Conservation (phyloP, 208 protist species). For the Trypanosoma melophagium region DNA sequence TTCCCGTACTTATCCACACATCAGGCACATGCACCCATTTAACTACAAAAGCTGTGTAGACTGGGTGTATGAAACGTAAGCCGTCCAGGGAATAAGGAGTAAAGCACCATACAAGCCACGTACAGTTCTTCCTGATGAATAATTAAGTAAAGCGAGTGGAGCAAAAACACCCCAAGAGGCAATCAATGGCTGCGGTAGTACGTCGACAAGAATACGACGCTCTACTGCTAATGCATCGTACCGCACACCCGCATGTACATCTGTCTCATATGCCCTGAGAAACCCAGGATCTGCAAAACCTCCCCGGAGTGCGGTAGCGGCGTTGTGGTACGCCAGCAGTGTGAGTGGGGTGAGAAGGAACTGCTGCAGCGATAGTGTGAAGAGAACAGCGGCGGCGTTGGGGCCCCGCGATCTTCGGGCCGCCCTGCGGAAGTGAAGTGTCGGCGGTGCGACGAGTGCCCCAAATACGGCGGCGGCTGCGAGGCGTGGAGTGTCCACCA, state of each 20-base stretch:
- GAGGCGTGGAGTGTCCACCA: slow-evolving; percentile 62
- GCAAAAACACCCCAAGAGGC: slow-evolving; percentile 69
- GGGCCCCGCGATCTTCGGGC: slow-evolving; percentile 15
- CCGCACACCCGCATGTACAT: slow-evolving; percentile 31
- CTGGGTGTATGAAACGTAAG: slow-evolving; percentile 51
- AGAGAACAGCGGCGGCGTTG: slow-evolving; percentile 30
- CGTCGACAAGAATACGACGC: slow-evolving; percentile 48
- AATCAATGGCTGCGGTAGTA: slow-evolving; percentile 68
- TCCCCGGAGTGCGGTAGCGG: slow-evolving; percentile 54
- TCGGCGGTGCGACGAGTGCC: not conserved
- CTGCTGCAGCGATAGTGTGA: slow-evolving; percentile 55
- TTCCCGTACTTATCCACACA: not conserved
- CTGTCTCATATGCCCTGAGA: slow-evolving; percentile 28
- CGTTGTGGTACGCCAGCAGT: slow-evolving; percentile 68
- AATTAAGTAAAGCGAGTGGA: slow-evolving; percentile 48
- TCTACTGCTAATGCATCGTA: slow-evolving; percentile 56
- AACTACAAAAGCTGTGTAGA: slow-evolving; percentile 39
- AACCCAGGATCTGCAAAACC: slow-evolving; percentile 61
- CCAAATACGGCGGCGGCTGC: slow-evolving; percentile 27
- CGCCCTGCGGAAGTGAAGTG: too few species aligned
- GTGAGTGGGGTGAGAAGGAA: slow-evolving; percentile 62
- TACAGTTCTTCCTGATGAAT: slow-evolving; percentile 35
- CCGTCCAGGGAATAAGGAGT: slow-evolving; percentile 61
- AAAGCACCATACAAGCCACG: slow-evolving; percentile 20
- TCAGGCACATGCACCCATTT: too few species aligned